A percentile compares a stretch with the other conserved stretches of the same genome.
Conservation (phyloP, 352 stramenopile genomes). For the Phytophthora cactorum region DNA sequence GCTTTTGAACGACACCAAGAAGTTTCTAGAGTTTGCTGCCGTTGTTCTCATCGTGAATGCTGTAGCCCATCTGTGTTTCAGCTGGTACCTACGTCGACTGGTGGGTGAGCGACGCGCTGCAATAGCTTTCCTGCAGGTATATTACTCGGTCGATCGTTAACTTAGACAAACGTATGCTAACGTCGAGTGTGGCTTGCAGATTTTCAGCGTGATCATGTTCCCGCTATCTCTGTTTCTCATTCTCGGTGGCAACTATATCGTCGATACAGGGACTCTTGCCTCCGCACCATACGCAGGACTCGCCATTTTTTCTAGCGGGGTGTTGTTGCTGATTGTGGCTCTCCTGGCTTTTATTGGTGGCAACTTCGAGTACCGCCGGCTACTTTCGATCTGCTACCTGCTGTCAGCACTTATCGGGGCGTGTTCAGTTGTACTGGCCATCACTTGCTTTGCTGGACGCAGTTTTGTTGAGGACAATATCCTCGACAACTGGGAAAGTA, state of each 20-base stretch:
- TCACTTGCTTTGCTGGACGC: conserved; percentile 63
- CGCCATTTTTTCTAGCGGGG: conserved; percentile 62
- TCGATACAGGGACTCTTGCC: conserved; percentile 63
- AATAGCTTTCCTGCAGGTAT: conserved; percentile 68
- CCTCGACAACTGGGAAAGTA: conserved; percentile 57
- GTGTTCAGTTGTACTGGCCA: conserved; percentile 54
- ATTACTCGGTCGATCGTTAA: not conserved
- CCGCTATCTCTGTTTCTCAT: conserved; percentile 75
- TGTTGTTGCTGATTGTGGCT: conserved; percentile 60
- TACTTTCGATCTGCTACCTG: conserved; percentile 74
- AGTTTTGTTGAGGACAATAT: conserved; percentile 62
- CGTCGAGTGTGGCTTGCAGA: conserved; percentile 30
- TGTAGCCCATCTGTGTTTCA: conserved; percentile 44
- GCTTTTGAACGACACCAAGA: conserved; percentile 52
- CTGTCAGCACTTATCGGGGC: conserved; percentile 61
- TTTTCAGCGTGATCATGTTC: conserved; percentile 70
- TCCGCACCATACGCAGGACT: conserved; percentile 79
- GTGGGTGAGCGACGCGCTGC: conserved; percentile 62
- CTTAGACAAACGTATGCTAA: conserved; percentile 5
- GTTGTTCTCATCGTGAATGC: conserved; percentile 46
- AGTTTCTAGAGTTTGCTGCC: conserved; percentile 44
- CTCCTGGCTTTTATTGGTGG: conserved; percentile 72
- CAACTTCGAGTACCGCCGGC: conserved; percentile 79
- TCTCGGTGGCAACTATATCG: conserved; percentile 76
- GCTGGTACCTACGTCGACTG: conserved; percentile 48